phyloP scores from a whole-genome alignment of 495 filamentous ascomycete species.

The Elaphomyces granulatus region DNA sequence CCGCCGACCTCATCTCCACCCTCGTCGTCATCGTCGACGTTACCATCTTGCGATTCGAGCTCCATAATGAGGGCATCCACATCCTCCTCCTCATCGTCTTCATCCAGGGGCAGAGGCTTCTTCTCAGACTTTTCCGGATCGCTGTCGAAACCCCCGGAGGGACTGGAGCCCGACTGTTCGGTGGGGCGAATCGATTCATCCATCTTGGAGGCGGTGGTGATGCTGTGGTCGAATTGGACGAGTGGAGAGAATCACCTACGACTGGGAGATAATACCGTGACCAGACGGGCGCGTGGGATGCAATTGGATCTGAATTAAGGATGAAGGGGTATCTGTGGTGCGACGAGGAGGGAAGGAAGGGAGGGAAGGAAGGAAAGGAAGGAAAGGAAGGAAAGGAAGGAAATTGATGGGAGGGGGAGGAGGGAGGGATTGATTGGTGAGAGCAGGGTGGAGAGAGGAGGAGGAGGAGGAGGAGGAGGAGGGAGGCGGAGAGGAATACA shows the following conservation, averaged over 20 bases:
- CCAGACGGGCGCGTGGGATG: background rate
- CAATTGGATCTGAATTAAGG: background rate
- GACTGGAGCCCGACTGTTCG: background rate
- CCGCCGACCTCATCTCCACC: conserved; percentile 30
- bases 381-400: background rate
- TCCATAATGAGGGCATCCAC: conserved; percentile 74
- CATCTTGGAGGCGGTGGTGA: background rate
- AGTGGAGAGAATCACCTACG: background rate
- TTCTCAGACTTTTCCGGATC: conserved; percentile 5
- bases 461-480: background rate
- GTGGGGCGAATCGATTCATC: background rate
- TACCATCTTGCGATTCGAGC: conserved; percentile 62
- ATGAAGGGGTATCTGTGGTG: background rate
- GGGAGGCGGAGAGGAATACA: background rate
- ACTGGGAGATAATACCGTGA: background rate
- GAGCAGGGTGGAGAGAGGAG: background rate
- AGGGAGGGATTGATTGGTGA: background rate
- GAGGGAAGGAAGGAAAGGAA: background rate
- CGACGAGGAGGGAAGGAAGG: background rate
- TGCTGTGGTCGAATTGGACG: too few species aligned
- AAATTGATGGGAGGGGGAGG: background rate
- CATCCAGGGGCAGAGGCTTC: conserved; percentile 24
- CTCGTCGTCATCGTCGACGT: conserved; percentile 41
- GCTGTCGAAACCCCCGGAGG: background rate
- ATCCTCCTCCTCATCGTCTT: conserved; percentile 56